Base-by-base conservation (phyloP, 345 rosid species). In the Moringa oleifera region DNA sequence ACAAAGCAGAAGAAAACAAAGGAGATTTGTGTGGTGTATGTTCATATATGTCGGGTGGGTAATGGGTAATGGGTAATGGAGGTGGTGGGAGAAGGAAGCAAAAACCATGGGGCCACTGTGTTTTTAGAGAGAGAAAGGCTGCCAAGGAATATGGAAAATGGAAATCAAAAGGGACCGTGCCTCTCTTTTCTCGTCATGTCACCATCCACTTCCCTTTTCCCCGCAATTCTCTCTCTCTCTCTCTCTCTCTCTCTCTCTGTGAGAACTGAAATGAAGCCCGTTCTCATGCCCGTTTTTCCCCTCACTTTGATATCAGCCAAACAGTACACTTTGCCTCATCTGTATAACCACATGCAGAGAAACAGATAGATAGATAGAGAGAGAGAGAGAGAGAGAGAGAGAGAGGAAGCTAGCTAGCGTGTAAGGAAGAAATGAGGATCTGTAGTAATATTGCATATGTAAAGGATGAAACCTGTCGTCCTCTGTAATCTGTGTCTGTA, bases 101-200 rank as follows among this genome's bases (percentile, higher is more conserved):
- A 23, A 18, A 53, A 36, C 6, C 54, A n/a, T 17, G 69, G 74
- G 72, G 68, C 74, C 71, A 58, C 63, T 57, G 53, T 63, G 37
- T 37, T 10, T 25, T 45, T 4, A 51, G 18, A 17, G 19, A 13
- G 7, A 33, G 50, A 66, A 75, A 73, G 56, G 75, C 80, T 75
- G 83, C 71, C 49, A 63, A 59, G 69, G 74, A 68, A 75, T 62
- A 75, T 72, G 60, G 55, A 75, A 53, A 75, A 66, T 60, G 72
- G 73, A 79, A 72, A 72, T 72, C 49, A 68, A 68, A 33, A 33
- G 37, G 37, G 63, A 51, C 60, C 73, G 61, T 57, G 71, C 69
- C 72, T 70, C 71, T 37, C 74, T 68, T 55, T 65, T 25, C 31
- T 70, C 36, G 80, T 73, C 59, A 13, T 55, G 78, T 79, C 83